Conservation (phyloP, 805 yeast genomes). For the Saccharomycopsis synnaedendra region DNA sequence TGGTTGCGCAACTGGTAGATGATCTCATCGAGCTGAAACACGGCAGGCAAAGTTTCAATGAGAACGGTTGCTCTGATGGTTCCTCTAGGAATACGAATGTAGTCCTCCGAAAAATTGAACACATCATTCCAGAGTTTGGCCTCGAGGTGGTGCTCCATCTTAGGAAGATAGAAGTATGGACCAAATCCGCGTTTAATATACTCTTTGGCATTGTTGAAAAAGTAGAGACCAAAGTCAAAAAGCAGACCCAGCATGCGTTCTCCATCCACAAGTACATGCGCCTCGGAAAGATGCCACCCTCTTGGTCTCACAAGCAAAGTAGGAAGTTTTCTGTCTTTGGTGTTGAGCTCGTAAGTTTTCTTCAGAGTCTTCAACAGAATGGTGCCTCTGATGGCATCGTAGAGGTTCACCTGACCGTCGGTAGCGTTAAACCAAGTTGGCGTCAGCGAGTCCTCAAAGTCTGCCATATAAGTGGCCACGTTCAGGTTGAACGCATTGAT, state of each 20-base stretch:
- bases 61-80: slow-evolving; percentile 62
- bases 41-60: slow-evolving; percentile 64
- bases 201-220: slow-evolving; percentile 58
- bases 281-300: slow-evolving; percentile 67
- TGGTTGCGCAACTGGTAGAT: slow-evolving; percentile 63
- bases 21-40: slow-evolving; percentile 71
- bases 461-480: slow-evolving; percentile 68
- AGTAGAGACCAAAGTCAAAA: slow-evolving; percentile 61
- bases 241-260: slow-evolving; percentile 55
- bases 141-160: slow-evolving; percentile 68
- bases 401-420: slow-evolving; percentile 60
- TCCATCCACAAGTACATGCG: slow-evolving; percentile 55
- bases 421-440: slow-evolving; percentile 61
- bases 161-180: slow-evolving; percentile 64
- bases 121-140: slow-evolving; percentile 69
- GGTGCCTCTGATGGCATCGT: slow-evolving; percentile 54
- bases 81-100: slow-evolving; percentile 51
- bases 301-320: slow-evolving; percentile 43
- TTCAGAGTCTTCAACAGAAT: slow-evolving; percentile 27
- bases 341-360: slow-evolving; percentile 36
- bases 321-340: slow-evolving; percentile 33
- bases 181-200: slow-evolving; percentile 46
- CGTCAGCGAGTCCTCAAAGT: slow-evolving; percentile 62
- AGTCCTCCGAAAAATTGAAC: slow-evolving; percentile 54
- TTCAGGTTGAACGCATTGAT: slow-evolving; percentile 60